Conservation (phyloP, 495 filamentous ascomycete species). For the Chaetomium tenue region DNA sequence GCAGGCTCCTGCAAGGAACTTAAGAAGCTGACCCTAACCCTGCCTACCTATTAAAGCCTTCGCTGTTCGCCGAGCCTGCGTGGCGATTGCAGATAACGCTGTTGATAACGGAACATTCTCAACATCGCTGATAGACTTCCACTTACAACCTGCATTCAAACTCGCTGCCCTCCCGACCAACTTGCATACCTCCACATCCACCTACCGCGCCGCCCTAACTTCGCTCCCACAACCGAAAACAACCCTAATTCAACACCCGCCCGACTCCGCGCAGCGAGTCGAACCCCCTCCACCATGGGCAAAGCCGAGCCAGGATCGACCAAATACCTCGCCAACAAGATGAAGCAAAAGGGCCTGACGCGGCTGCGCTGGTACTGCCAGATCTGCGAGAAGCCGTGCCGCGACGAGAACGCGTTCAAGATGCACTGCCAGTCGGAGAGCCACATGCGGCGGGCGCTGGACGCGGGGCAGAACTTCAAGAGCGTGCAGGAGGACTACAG, state of each 20-base stretch:
- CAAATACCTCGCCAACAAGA: slow-evolving; percentile 82
- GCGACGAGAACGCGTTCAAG: slow-evolving; percentile 76
- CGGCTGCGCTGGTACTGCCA: slow-evolving; percentile 81
- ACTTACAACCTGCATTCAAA: too few species aligned
- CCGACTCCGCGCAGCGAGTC: slow-evolving; percentile 33
- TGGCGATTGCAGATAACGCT: too few species aligned
- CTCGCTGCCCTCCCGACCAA: background rate
- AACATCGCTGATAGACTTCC: too few species aligned
- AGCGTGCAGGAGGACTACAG: slow-evolving; percentile 69
- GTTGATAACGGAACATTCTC: too few species aligned
- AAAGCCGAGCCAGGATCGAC: slow-evolving; percentile 85
- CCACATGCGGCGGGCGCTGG: slow-evolving; percentile 81
- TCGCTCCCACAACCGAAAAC: background rate
- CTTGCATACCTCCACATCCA: background rate
- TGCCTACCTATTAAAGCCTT: too few species aligned
- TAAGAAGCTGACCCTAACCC: too few species aligned
- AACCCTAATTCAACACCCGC: slow-evolving; percentile 15
- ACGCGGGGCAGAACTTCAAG: slow-evolving; percentile 81
- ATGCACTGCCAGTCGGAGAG: slow-evolving; percentile 76
- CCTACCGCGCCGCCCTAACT: background rate
- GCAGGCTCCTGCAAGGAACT: too few species aligned
- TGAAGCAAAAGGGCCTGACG: slow-evolving; percentile 86
- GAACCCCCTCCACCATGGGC: slow-evolving; percentile 63
- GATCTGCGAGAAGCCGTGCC: slow-evolving; percentile 57
- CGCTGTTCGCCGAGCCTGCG: too few species aligned